Base-by-base conservation (phyloP, 2,329 filamentous ascomycete genomes). In the Emericellopsis cladophorae region DNA sequence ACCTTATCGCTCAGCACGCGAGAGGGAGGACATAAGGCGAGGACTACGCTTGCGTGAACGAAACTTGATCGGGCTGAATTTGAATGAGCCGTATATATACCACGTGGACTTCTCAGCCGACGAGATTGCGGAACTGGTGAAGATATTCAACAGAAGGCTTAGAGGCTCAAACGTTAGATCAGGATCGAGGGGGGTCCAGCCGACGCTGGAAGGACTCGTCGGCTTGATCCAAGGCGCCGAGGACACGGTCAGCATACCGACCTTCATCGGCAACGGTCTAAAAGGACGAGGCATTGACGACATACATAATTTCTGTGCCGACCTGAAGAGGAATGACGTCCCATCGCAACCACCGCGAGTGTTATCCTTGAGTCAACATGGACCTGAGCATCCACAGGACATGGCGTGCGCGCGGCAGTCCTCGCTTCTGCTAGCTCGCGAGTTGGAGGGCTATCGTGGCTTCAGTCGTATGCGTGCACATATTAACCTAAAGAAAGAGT, bases 351-450 rank as follows among this genome's bases (percentile, higher is more conserved):
- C 46, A 7, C 42, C 41, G 6, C 48, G 42, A 6, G 45, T 57
- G 4, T 44, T 62, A 5, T 59, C 55, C 1, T 40, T 58, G 1
- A 45, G 50, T 7, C 44, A 46, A 10, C 43, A 45, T 14, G 35
- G 36, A 26, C 16, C 23, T 7, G 40, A 41, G n/a, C 39, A 36
- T 11, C 42, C 16, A 8, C 38, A 37, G 5, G 39, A 46, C 12
- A 43, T 32, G 44, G 46, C 24, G 41, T 43, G 10, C 39, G 40
- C 40, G 33, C 52, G 53, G 7, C 39, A 71, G 1, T 52, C 65
- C 0, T 57, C 61, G 0, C 48, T 76, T 4, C 54, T 76, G 0
- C 50, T 73, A 4, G 64, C 68, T 1, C 62, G 74, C 9, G 70
- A 74, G 48, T 53, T 73, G 3, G 56, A 59, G 3, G 71, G 72